phyloP scores from a whole-genome alignment of 345 rosid genomes.

The Nasturtium officinale region DNA sequence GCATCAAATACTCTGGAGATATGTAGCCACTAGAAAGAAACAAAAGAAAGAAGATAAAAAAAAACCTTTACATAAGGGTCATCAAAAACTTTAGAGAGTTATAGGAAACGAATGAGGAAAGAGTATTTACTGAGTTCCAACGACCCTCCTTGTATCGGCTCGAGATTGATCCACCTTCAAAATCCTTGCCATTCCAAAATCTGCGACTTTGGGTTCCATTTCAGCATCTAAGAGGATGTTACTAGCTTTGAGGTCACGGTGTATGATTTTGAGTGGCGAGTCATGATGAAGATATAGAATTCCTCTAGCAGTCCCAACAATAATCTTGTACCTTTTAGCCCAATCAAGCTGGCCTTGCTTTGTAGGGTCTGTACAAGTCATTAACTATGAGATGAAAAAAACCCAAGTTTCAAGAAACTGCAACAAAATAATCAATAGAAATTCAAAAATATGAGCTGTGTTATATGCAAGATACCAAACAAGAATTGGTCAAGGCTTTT shows the following conservation, averaged over 20 bases:
- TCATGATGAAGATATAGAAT: slow-evolving; percentile 35
- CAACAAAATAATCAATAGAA: background rate
- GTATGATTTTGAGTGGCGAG: slow-evolving; percentile 32
- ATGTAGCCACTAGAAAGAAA: slow-evolving; percentile 43
- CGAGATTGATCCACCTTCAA: slow-evolving; percentile 12
- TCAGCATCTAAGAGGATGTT: slow-evolving; percentile 23
- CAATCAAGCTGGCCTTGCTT: background rate
- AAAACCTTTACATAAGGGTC: too few species aligned
- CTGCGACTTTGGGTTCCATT: slow-evolving; percentile 26
- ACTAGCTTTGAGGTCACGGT: slow-evolving; percentile 34
- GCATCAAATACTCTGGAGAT: slow-evolving; percentile 49
- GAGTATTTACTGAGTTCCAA: slow-evolving; percentile 2
- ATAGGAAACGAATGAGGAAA: too few species aligned
- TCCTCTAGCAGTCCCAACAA: slow-evolving; percentile 2
- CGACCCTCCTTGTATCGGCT: slow-evolving; percentile 9
- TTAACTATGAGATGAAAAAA: too few species aligned
- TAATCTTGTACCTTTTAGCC: background rate
- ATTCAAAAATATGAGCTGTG: background rate
- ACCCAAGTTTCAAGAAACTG: too few species aligned
- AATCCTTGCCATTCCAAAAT: slow-evolving; percentile 27
- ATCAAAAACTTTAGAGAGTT: too few species aligned
- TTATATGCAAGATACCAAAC: background rate
- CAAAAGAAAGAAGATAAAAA: too few species aligned
- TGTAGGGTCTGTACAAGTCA: background rate
- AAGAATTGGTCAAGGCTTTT: slow-evolving; percentile 29